Percentiles rank a stretch among this genome's conserved stretches.
These are phyloP conservation scores for Umbelopsis ramanniana DNA, from an alignment of 192 early-diverging fungal genomes.

Conservation along the genomic window DNA sequence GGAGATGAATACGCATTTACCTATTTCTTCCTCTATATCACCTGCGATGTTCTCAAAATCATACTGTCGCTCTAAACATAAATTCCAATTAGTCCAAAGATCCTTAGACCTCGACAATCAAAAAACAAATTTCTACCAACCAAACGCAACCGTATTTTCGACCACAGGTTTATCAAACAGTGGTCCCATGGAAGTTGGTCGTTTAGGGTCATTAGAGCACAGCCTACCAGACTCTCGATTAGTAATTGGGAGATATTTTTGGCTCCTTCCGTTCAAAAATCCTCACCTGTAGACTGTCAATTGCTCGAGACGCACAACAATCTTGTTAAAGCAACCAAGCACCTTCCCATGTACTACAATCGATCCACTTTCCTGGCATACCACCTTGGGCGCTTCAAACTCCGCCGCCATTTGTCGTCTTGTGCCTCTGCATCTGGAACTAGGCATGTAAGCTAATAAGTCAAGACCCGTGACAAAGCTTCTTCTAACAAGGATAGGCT, in stretches of 20 bases:
- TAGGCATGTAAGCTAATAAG: constrained; percentile 13
- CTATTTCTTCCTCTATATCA: constrained; percentile 11
- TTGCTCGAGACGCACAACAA: constrained; percentile 4
- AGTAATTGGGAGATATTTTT: background rate
- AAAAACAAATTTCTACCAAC: background rate
- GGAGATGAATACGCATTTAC: background rate
- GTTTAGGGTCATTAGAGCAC: constrained; percentile 15
- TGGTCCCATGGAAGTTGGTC: constrained; percentile 9
- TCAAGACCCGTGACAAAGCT: constrained; percentile 6
- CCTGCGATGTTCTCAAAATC: constrained; percentile 1
- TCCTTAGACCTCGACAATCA: too few species aligned
- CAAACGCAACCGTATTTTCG: constrained; percentile 13
- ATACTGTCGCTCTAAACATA: background rate
- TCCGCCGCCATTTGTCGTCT: constrained; percentile 6
- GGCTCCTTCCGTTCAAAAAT: background rate
- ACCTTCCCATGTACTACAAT: constrained; percentile 17
- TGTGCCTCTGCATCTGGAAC: constrained; percentile 13
- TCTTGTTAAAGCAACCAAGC: constrained; percentile 17
- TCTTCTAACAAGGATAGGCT: background rate
- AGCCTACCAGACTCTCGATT: background rate
- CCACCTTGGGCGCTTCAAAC: constrained; percentile 11
- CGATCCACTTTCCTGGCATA: background rate
- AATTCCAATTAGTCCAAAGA: background rate
- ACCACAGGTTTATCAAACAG: constrained; percentile 11
- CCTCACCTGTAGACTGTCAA: background rate